A percentile compares a stretch with the other conserved stretches of the same genome.
phyloP scores from a whole-genome alignment of 176 grass and related monocot species.

The Cenchrus purpureus region DNA sequence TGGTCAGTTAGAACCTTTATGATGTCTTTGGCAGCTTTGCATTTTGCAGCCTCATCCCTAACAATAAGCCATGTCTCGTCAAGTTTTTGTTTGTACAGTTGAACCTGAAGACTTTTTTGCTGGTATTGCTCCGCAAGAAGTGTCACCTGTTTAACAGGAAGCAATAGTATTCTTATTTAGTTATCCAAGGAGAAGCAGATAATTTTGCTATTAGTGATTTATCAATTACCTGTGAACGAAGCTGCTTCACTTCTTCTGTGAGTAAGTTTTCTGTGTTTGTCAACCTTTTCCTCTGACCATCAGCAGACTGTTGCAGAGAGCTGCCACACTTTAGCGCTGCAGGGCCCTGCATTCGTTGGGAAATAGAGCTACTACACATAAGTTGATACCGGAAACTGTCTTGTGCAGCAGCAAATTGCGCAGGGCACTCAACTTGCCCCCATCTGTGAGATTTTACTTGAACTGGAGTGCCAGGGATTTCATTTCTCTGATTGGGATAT shows the following conservation, averaged over 20 bases:
- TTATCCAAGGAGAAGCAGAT: not conserved
- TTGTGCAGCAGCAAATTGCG: constrained; percentile 46
- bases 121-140: constrained; percentile 67
- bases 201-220: not conserved
- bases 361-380: constrained; percentile 37
- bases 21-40: constrained; percentile 76
- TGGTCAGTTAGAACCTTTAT: constrained; percentile 80
- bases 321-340: constrained; percentile 22
- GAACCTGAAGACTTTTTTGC: constrained; percentile 59
- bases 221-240: constrained; percentile 70
- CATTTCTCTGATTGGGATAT: constrained; percentile 43
- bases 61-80: constrained; percentile 83
- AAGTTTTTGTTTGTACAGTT: constrained; percentile 77
- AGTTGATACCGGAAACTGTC: constrained; percentile 44
- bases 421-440: constrained; percentile 82
- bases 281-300: constrained; percentile 51
- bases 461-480: constrained; percentile 3
- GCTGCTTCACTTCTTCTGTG: constrained; percentile 63
- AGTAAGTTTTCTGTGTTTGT: constrained; percentile 62
- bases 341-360: constrained; percentile 47
- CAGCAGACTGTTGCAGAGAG: constrained; percentile 36
- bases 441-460: constrained; percentile 60
- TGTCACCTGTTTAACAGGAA: constrained; percentile 54
- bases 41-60: constrained; percentile 89
- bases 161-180: not conserved